Conservation (phyloP, 768 basidiomycete genomes). For the Hygrophoropsis aurantiaca region DNA sequence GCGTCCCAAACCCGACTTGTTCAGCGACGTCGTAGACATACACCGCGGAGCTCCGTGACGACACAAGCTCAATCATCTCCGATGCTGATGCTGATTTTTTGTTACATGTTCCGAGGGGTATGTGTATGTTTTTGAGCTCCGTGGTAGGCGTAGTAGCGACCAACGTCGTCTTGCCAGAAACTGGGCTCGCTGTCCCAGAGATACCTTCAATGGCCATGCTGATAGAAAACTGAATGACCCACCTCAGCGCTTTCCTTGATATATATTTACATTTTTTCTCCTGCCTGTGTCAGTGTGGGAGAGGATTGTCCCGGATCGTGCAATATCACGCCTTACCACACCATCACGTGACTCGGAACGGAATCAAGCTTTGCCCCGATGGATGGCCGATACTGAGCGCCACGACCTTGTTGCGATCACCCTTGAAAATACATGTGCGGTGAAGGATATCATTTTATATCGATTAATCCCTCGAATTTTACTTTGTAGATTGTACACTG, state of each 20-base stretch:
- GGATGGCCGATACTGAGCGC: neutral
- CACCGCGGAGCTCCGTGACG: constrained; percentile 59
- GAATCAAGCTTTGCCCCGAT: neutral
- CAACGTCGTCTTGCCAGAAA: constrained; percentile 34
- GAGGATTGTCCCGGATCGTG: constrained; percentile 30
- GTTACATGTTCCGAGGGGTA: constrained; percentile 1
- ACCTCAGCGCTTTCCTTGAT: neutral
- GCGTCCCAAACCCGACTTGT: constrained; percentile 76
- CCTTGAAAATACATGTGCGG: too few species aligned
- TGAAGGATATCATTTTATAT: too few species aligned
- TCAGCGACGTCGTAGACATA: constrained; percentile 85
- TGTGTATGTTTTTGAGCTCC: constrained; percentile 21
- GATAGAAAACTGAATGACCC: neutral
- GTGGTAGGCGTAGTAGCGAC: constrained; percentile 29
- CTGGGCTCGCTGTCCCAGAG: constrained; percentile 26
- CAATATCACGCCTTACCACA: constrained; percentile 21
- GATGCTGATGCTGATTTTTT: constrained; percentile 51
- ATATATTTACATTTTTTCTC: constrained; percentile 3
- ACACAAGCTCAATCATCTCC: constrained; percentile 64
- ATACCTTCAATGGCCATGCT: constrained; percentile 22
- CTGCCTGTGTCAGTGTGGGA: constrained; percentile 16
- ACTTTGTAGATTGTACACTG: constrained; percentile 6
- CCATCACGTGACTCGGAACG: constrained; percentile 26
- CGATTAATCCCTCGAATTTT: too few species aligned
- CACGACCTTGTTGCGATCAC: too few species aligned